phyloP scores from a whole-genome alignment of 768 basidiomycete species.

The Agrocybe chaxingu region DNA sequence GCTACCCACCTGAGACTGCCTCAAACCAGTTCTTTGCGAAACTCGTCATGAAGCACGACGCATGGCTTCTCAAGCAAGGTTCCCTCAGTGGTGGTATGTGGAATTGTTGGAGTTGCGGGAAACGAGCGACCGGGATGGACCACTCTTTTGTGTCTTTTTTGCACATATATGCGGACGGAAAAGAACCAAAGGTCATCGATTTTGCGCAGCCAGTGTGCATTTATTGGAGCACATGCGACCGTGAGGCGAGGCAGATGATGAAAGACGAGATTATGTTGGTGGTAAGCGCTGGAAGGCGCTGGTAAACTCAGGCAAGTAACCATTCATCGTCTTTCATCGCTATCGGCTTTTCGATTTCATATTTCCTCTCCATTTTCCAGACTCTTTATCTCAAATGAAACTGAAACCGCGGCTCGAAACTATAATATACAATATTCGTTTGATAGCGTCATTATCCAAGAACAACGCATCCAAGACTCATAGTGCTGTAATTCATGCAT shows the following conservation, averaged over 20 bases:
- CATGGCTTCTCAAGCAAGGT: slow-evolving; percentile 1
- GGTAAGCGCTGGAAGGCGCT: neutral
- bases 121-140: slow-evolving; percentile 4
- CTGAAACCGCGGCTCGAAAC: too few species aligned
- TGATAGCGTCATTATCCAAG: too few species aligned
- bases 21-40: slow-evolving; percentile 6
- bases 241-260: slow-evolving; percentile 10
- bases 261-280: slow-evolving; percentile 2
- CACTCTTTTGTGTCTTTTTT: slow-evolving; percentile 9
- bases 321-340: too few species aligned
- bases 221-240: slow-evolving; percentile 9
- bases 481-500: too few species aligned
- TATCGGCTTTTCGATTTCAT: too few species aligned
- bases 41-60: slow-evolving; percentile 12
- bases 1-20: slow-evolving; percentile 7
- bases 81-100: neutral
- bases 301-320: too few species aligned
- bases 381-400: too few species aligned
- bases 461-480: too few species aligned
- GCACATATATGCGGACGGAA: neutral
- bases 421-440: too few species aligned
- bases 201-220: slow-evolving; percentile 10
- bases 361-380: too few species aligned
- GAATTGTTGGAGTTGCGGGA: slow-evolving; percentile 8
- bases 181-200: slow-evolving; percentile 8